Percentiles rank a stretch among this genome's conserved stretches.
These are phyloP conservation scores for Trichothecium sympodiale DNA, from an alignment of 2,329 filamentous ascomycete genomes.

Conservation along the genomic window DNA sequence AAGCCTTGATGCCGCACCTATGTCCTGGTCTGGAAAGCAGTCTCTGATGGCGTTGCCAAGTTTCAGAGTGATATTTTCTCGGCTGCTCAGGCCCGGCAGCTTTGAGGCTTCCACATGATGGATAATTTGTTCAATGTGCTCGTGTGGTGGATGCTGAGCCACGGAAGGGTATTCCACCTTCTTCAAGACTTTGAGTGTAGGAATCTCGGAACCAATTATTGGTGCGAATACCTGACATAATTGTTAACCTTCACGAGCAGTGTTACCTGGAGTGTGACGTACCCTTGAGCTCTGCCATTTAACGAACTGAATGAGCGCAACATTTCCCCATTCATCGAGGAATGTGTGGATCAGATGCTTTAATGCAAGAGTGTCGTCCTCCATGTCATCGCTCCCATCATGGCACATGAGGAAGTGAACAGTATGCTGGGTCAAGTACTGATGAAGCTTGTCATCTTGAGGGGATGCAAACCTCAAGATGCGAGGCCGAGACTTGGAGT, in stretches of 20 bases:
- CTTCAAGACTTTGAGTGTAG: too few species aligned
- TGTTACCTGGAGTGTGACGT: slow-evolving; percentile 2
- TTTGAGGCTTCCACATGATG: too few species aligned
- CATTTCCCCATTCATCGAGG: slow-evolving; percentile 43
- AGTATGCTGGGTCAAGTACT: slow-evolving; percentile 41
- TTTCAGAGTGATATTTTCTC: too few species aligned
- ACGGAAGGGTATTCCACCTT: too few species aligned
- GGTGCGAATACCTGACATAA: slow-evolving; percentile 3
- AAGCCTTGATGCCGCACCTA: too few species aligned
- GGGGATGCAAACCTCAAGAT: slow-evolving; percentile 35
- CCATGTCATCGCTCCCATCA: slow-evolving; percentile 36
- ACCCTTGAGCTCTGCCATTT: slow-evolving; percentile 56
- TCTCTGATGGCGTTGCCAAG: too few species aligned
- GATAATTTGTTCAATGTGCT: too few species aligned
- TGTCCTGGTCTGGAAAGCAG: too few species aligned
- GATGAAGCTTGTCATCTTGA: slow-evolving; percentile 35
- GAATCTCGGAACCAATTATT: not conserved
- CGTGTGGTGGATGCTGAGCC: too few species aligned
- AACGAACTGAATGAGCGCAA: slow-evolving; percentile 52
- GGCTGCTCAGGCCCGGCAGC: too few species aligned
- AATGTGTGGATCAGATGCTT: slow-evolving; percentile 40
- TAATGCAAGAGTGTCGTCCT: slow-evolving; percentile 2
- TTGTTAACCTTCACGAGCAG: not conserved
- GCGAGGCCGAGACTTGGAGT: slow-evolving; percentile 10
- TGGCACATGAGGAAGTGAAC: slow-evolving; percentile 61